phyloP scores from a whole-genome alignment of 192 early-diverging fungal species.

The Backusella tuberculispora region DNA sequence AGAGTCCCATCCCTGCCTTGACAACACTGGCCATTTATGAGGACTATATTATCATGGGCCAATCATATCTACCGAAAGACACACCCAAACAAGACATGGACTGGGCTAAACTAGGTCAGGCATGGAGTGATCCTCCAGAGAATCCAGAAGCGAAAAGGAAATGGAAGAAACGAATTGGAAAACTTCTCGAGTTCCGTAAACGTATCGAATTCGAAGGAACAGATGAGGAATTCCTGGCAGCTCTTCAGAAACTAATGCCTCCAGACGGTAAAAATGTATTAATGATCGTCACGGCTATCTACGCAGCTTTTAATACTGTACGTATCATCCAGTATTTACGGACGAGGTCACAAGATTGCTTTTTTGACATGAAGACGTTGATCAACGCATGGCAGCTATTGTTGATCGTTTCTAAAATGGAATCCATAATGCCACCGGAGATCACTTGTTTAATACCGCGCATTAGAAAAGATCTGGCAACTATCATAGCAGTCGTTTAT shows the following conservation, averaged over 20 bases:
- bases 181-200: not conserved
- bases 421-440: not conserved
- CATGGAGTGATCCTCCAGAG: not conserved
- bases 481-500: not conserved
- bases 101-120: not conserved
- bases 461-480: slow-evolving; percentile 6
- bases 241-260: not conserved
- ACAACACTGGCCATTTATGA: slow-evolving; percentile 17
- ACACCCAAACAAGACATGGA: not conserved
- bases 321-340: slow-evolving; percentile 17
- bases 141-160: not conserved
- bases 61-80: slow-evolving; percentile 19
- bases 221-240: slow-evolving; percentile 1
- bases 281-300: not conserved
- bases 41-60: slow-evolving; percentile 15
- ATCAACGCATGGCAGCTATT: slow-evolving; percentile 14
- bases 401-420: not conserved
- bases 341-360: not conserved
- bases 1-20: slow-evolving; percentile 1
- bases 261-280: not conserved
- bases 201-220: slow-evolving; percentile 17
- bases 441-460: not conserved
- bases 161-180: not conserved
- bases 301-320: slow-evolving; percentile 16
- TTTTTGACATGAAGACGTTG: slow-evolving; percentile 14